Conservation (phyloP, 345 rosid species). For the Salix arbutifolia region DNA sequence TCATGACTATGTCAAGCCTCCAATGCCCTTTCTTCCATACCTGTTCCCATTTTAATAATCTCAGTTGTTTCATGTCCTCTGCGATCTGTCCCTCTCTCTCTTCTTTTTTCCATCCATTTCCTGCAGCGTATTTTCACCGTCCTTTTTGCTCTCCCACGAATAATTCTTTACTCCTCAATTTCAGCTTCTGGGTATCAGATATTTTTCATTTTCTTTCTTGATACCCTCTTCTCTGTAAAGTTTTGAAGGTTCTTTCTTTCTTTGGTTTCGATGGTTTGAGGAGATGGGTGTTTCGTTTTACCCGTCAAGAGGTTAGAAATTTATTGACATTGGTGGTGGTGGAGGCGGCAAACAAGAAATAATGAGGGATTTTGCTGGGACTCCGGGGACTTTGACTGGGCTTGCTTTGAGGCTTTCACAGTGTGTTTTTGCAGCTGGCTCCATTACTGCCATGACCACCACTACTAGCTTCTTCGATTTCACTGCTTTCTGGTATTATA, state of each 20-base stretch:
- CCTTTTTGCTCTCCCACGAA: background rate
- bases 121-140: background rate
- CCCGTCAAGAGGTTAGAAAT: background rate
- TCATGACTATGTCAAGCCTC: background rate
- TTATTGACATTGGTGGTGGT: constrained; percentile 6
- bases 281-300: constrained; percentile 11
- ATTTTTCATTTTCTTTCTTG: background rate
- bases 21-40: background rate
- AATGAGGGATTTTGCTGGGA: constrained; percentile 78
- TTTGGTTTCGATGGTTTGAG: constrained; percentile 8
- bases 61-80: constrained; percentile 5
- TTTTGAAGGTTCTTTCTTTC: background rate
- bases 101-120: background rate
- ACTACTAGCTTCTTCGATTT: constrained; percentile 48
- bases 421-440: constrained; percentile 68
- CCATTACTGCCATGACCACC: constrained; percentile 66
- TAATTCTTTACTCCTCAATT: background rate
- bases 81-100: background rate
- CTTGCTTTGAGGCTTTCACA: constrained; percentile 60
- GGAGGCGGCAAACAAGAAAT: background rate
- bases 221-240: background rate
- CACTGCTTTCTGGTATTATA: constrained; percentile 81
- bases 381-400: constrained; percentile 74
- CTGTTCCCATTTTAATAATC: background rate
- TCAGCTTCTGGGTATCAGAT: constrained; percentile 7